Evolutionary conservation across 1,284 basidiomycete genomes (phyloP).

Genomic region (Rhodotorula sp.): DNA sequence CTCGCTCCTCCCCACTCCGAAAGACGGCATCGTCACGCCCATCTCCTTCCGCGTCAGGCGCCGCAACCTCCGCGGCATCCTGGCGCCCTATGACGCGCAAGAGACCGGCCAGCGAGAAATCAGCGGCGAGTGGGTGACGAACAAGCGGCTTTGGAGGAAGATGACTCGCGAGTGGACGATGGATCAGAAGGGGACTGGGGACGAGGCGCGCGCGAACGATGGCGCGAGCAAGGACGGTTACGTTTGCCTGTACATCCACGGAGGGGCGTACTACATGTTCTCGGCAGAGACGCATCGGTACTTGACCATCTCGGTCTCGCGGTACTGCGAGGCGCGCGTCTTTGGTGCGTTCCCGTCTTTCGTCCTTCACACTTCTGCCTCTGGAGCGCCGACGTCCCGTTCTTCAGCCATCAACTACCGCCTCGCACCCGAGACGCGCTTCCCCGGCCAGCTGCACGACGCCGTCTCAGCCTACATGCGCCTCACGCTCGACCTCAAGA

Average conservation of each 20-base stretch:
- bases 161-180: constrained; percentile 74
- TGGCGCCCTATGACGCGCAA: constrained; percentile 68
- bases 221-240: constrained; percentile 59
- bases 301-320: constrained; percentile 86
- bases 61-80: constrained; percentile 70
- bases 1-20: constrained; percentile 80
- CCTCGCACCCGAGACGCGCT: constrained; percentile 87
- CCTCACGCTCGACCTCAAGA: constrained; percentile 80
- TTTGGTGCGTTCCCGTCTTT: constrained; percentile 64
- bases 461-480: constrained; percentile 82
- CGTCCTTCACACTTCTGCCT: too few species aligned
- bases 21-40: constrained; percentile 91
- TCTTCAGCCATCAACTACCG: constrained; percentile 88
- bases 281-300: constrained; percentile 91
- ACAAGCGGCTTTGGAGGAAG: constrained; percentile 81
- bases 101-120: constrained; percentile 75
- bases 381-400: not conserved
- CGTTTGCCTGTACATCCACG: constrained; percentile 82
- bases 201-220: not conserved
- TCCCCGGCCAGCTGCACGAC: constrained; percentile 92
- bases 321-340: constrained; percentile 85
- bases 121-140: constrained; percentile 94
- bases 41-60: constrained; percentile 82
- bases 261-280: constrained; percentile 88
- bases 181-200: not conserved